Conservation (phyloP, 164 flowering plant genomes). For the Kalanchoe fedtschenkoi region DNA sequence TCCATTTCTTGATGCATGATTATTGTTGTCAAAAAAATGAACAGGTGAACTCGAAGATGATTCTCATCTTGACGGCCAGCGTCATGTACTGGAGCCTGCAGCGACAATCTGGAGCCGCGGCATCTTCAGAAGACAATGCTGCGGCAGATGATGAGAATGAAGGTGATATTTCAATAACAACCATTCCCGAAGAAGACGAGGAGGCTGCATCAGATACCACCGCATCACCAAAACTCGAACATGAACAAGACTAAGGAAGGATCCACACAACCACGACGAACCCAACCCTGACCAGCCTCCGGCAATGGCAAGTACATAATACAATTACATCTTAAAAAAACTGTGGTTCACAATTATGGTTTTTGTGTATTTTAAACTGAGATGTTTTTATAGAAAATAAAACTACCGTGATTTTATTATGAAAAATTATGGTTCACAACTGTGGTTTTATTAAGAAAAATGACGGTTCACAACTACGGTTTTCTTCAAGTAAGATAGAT, state of each 20-base stretch:
- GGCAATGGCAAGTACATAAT: too few relatives aligned
- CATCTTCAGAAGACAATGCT: conserved; percentile 12
- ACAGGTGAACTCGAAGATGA: conserved; percentile 95
- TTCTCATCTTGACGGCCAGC: conserved; percentile 73
- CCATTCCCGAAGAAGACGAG: neutral
- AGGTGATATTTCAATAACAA: conserved; percentile 4
- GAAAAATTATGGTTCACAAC: too few relatives aligned
- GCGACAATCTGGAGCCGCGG: conserved; percentile 34
- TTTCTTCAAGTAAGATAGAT: too few relatives aligned
- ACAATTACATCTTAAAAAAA: too few relatives aligned
- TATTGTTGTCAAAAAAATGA: neutral
- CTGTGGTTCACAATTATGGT: too few relatives aligned
- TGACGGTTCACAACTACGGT: too few relatives aligned
- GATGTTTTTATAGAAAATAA: too few relatives aligned
- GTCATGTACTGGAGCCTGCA: conserved; percentile 93
- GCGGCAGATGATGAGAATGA: neutral
- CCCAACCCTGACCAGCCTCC: neutral
- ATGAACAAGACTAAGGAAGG: neutral
- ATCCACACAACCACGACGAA: neutral
- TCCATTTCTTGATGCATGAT: neutral
- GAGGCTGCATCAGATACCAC: conserved; percentile 5
- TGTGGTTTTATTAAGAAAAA: too few relatives aligned
- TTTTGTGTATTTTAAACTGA: too few relatives aligned
- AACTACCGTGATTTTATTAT: too few relatives aligned
- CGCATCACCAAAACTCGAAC: neutral